Evolutionary conservation across 352 stramenopile species (phyloP), one percentile per base, ranked within the genome.

Genomic region (Globisporangium parvum): DNA sequence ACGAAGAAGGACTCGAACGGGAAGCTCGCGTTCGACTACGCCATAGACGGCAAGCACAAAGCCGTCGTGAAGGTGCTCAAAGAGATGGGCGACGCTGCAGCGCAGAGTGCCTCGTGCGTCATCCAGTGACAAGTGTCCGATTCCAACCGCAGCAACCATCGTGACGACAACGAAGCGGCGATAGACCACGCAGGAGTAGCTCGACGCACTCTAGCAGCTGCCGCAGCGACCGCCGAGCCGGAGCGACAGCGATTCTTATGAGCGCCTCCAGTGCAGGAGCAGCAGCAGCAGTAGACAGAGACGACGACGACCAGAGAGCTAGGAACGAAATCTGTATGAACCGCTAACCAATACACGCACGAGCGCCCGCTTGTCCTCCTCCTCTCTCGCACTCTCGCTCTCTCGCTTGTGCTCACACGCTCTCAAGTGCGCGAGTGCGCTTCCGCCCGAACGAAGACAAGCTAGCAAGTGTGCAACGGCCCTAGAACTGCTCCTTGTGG

Each of bases 41-140:
- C 91, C 24, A 92, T 96, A 71, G 87, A 91, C 53, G 87, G 88
- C 57, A 96, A 97, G 53, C 88, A 97, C 73, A 97, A 94, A 60
- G 80, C 84, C 44, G 85, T 96, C 26, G 76, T 94, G 58, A 96
- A 96, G 70, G 85, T 91, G 47, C 70, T 96, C 59, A 96, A 96
- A 76, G 90, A 97, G 68, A 93, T 96, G 75, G 91, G 91, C 26
- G 91, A 97, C 59, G 85, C 86, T 14, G 82, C 84, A 21, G 82
- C 84, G 20, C 80, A 91, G 70, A 92, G 84, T 54, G 80, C 84
- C 55, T 91, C 81, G 50, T 94, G 84, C 82, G 65, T 76, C 62
- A 87, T 94, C 67, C 81, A 91, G 75, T 93, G 84, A 66, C 57
- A 26, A 20, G n/a, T n/a, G n/a, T n/a, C n/a, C n/a, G n/a, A n/a